Base-by-base conservation (phyloP, 1,139 yeast species). In the Ogataea hybrid region DNA sequence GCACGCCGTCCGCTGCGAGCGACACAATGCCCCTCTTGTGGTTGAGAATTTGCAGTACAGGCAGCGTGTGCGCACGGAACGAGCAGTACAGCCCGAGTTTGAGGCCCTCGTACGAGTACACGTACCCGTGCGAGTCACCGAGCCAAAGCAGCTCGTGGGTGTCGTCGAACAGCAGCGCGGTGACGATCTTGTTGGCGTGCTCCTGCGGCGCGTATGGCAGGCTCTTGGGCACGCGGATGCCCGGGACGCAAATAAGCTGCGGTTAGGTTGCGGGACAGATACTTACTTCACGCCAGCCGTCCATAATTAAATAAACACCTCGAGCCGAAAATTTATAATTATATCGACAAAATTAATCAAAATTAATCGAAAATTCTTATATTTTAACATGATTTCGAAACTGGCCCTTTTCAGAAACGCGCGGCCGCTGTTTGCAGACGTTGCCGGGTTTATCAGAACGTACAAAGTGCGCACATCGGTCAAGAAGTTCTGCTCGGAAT, bases 401-500 rank as follows among this genome's bases (percentile, higher is more conserved):
- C 37, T 39, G 29, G 37, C 37, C 28, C 21, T 33, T 14, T 7
- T 39, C 8, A 17, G 12, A 10, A 11, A 27, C 10, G 28, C 32
- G 22, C 41, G 28, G 8, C 42, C 42, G 11, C 39, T 49, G 2
- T 47, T 49, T 30, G 36, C 42, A 25, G 49, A 44, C 46, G 20
- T 54, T 16, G 41, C 40, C 8, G 41, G 45, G 11, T 32, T 57
- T 27, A 41, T 59, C 40, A 69, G 88, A 59, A 78, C 83, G 6
- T 80, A 81, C 69, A 82, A 82, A 59, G 84, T 81, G 37, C 73
- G 81, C 56, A 83, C 97, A 4, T 79, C 97, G 0, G 95, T 92
- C 44, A 89, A 89, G 71, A 89, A 85, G 70, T 84, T 87, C 65
- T 92, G 97, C 65, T 75, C 82, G 40, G 94, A 88, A 61, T 92